Evolutionary conservation across 2,329 filamentous ascomycete genomes (phyloP), one percentile per base, ranked within the genome.

Genomic region (Hypoxylon sp.): DNA sequence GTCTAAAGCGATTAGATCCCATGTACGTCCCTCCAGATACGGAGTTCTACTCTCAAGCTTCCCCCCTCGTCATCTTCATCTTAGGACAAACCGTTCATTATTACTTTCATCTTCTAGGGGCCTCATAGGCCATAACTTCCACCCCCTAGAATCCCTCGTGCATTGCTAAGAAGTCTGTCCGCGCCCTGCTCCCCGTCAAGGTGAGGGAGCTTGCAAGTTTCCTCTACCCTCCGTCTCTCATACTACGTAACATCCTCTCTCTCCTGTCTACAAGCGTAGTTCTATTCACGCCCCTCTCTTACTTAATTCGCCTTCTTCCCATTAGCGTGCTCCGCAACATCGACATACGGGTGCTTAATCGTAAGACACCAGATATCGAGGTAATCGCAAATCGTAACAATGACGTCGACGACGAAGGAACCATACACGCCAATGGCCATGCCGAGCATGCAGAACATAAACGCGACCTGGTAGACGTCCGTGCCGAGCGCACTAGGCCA

Each of bases 311-410:
- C 35, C 80, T 85, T 85, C 74, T 84, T 83, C 31, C 77, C 79
- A 46, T 77, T 79, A 31, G 78, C 73, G 4, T 78, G 77, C 63
- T 82, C 80, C 56, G 79, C 73, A 59, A 76, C 81, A 74, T 87
- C 86, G 24, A 85, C 82, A 70, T 86, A 85, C 22, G 88, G 89
- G 75, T 98, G 91, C 87, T 99, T 99, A 83, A 99, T 99, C 1
- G 93, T 97, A 79, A 99, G 84, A 79, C 96, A 99, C 94, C 94
- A 98, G 73, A 99, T 99, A 79, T 99, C 96, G 68, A 98, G 86
- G 79, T 97, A 97, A 80, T 99, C 96, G 82, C 96, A 99, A 74
- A 99, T 98, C 31, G 94, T 97, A 66, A 96, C 94, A 73, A 99
- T 98, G 63, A 98, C 94, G 79, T 98, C 96, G 33, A 97, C 92